Percentiles rank a stretch among this genome's conserved stretches.
Conservation (phyloP, 2,329 filamentous ascomycete species). For the Blastomyces parvus region DNA sequence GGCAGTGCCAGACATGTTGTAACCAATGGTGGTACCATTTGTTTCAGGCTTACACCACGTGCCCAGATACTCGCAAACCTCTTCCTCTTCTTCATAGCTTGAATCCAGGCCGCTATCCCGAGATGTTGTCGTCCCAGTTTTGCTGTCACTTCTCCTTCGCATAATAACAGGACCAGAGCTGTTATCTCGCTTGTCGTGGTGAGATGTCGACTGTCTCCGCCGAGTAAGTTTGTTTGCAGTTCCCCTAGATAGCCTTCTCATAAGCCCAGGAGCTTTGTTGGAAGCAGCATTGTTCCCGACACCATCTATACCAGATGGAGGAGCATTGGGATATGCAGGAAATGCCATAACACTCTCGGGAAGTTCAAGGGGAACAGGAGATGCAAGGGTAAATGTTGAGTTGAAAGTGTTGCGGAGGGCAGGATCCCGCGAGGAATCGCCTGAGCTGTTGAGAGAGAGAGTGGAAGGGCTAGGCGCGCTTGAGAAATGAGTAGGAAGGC, state of each 20-base stretch:
- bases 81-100: slow-evolving; percentile 37
- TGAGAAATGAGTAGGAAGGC: slow-evolving; percentile 7
- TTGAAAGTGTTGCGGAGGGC: slow-evolving; percentile 19
- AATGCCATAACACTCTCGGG: slow-evolving; percentile 58
- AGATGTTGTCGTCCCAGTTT: slow-evolving; percentile 51
- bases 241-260: slow-evolving; percentile 74
- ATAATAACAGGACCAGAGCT: slow-evolving; percentile 85
- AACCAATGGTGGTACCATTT: slow-evolving; percentile 32
- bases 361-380: slow-evolving; percentile 54
- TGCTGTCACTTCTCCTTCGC: slow-evolving; percentile 81
- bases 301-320: slow-evolving; percentile 39
- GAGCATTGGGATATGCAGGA: slow-evolving; percentile 20
- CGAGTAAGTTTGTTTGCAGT: slow-evolving; percentile 60
- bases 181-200: slow-evolving; percentile 68
- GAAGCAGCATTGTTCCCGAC: slow-evolving; percentile 37
- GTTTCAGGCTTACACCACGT: slow-evolving; percentile 34
- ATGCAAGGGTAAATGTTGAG: slow-evolving; percentile 17
- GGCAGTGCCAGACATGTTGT: slow-evolving; percentile 24
- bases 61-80: slow-evolving; percentile 38
- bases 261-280: slow-evolving; percentile 55
- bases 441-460: slow-evolving; percentile 28
- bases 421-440: slow-evolving; percentile 25
- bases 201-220: slow-evolving; percentile 67
- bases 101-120: slow-evolving; percentile 36
- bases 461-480: slow-evolving; percentile 15